phyloP scores from a whole-genome alignment of 1,284 basidiomycete species.

The Xerocomus nothofagi region DNA sequence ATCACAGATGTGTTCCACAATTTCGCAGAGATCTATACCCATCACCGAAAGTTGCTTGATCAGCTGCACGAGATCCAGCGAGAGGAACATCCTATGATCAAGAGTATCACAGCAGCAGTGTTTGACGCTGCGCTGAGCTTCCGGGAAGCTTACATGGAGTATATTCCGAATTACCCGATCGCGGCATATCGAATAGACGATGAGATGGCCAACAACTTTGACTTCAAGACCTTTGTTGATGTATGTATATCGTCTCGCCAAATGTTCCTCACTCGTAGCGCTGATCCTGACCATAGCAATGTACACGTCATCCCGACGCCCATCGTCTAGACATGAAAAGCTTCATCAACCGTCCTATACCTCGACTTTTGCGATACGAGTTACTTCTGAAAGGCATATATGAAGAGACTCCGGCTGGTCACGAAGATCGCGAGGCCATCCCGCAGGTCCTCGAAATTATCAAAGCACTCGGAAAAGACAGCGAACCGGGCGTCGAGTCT shows the following conservation, averaged over 20 bases:
- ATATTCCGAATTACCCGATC: conserved; percentile 92
- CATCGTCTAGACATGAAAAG: conserved; percentile 83
- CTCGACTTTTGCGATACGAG: conserved; percentile 86
- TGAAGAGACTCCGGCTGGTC: conserved; percentile 66
- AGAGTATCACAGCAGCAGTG: conserved; percentile 82
- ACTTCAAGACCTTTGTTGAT: conserved; percentile 83
- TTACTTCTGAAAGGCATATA: conserved; percentile 81
- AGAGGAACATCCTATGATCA: conserved; percentile 85
- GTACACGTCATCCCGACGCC: conserved; percentile 71
- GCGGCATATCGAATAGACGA: conserved; percentile 90
- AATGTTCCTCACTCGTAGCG: neutral
- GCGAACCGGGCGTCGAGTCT: conserved; percentile 78
- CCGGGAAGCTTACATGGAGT: conserved; percentile 90
- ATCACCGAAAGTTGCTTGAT: conserved; percentile 76
- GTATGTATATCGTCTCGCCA: conserved; percentile 43
- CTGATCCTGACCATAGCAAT: conserved; percentile 46
- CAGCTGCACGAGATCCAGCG: conserved; percentile 84
- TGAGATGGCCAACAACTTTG: conserved; percentile 77
- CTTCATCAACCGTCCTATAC: conserved; percentile 88
- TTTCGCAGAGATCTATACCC: conserved; percentile 73
- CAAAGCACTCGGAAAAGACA: conserved; percentile 80
- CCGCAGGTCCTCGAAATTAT: conserved; percentile 85
- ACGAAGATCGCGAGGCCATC: conserved; percentile 79
- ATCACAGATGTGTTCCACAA: conserved; percentile 94
- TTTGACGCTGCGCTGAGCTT: conserved; percentile 91